These are phyloP conservation scores for Balansia obtecta DNA, from an alignment of 2,329 filamentous ascomycete genomes.

Conservation along the genomic window DNA sequence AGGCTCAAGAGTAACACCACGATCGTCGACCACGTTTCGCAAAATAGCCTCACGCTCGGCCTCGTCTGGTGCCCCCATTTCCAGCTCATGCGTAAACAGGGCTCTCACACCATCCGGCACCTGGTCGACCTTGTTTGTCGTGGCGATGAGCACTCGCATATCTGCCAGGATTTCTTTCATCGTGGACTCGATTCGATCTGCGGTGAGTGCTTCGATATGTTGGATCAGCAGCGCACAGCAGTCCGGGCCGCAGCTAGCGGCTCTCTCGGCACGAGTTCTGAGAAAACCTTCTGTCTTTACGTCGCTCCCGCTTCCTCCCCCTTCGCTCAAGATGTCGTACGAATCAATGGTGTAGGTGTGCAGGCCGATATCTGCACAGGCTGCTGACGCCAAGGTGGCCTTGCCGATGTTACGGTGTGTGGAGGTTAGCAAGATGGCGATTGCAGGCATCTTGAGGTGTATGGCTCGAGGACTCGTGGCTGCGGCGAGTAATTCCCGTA, in stretches of 20 bases:
- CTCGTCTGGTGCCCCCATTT: conserved; percentile 87
- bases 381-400: conserved; percentile 59
- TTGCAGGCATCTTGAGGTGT: conserved; percentile 73
- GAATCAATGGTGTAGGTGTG: conserved; percentile 84
- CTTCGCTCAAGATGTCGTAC: conserved; percentile 90
- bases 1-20: conserved; percentile 63
- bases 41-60: conserved; percentile 82
- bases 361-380: conserved; percentile 79
- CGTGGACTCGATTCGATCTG: conserved; percentile 77
- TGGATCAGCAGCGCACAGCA: conserved; percentile 76
- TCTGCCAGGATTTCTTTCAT: conserved; percentile 75
- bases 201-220: conserved; percentile 82
- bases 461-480: conserved; percentile 81
- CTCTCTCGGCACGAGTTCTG: conserved; percentile 76
- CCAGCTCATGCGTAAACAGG: conserved; percentile 89
- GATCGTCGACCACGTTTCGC: conserved; percentile 62
- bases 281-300: conserved; percentile 90
- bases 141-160: conserved; percentile 75
- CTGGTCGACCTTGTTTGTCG: conserved; percentile 90
- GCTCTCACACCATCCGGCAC: conserved; percentile 81
- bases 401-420: conserved; percentile 93
- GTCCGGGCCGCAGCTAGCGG: conserved; percentile 74
- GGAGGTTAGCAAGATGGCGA: conserved; percentile 79
- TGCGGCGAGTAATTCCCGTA: conserved; percentile 76
- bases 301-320: conserved; percentile 67